Percentiles rank a stretch among this genome's conserved stretches.
These are phyloP conservation scores for Naganishia albida DNA, from an alignment of 1,284 basidiomycete genomes.

Conservation along the genomic window DNA sequence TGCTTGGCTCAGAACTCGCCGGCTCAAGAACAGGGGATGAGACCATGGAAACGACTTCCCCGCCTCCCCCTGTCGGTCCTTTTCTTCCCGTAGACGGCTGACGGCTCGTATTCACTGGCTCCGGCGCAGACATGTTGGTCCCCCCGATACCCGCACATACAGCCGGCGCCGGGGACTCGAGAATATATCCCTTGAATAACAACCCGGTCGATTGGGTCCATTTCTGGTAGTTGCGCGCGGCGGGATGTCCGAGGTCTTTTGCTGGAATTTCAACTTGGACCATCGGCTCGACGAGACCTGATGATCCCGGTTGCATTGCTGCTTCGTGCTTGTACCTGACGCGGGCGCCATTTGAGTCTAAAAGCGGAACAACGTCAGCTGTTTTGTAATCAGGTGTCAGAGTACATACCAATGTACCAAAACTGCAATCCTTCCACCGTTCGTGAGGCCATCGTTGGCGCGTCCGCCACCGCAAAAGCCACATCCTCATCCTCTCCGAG, in stretches of 20 bases:
- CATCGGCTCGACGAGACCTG: slow-evolving; percentile 40
- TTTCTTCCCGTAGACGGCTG: no score
- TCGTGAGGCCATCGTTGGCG: background rate
- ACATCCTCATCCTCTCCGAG: background rate
- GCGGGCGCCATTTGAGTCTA: slow-evolving; percentile 41
- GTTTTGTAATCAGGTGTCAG: background rate
- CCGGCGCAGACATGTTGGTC: slow-evolving; percentile 1
- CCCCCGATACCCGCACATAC: slow-evolving; percentile 36
- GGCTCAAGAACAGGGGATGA: background rate
- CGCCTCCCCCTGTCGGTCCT: no score
- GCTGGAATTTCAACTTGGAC: slow-evolving; percentile 16
- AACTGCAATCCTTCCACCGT: slow-evolving; percentile 43
- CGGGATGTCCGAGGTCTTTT: slow-evolving; percentile 21
- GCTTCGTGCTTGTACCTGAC: slow-evolving; percentile 38
- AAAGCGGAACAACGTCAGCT: background rate
- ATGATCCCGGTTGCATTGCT: slow-evolving; percentile 43
- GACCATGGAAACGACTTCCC: no score
- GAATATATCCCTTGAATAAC: slow-evolving; percentile 42
- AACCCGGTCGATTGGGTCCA: slow-evolving; percentile 33
- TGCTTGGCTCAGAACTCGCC: background rate
- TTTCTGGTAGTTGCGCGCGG: slow-evolving; percentile 13
- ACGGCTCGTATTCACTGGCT: background rate
- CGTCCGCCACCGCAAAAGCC: background rate
- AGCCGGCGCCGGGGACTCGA: slow-evolving; percentile 48
- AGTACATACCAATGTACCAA: slow-evolving; percentile 50